A percentile compares a stretch with the other conserved stretches of the same genome.
phyloP scores from a whole-genome alignment of 352 stramenopile species.

The Aphanomyces invadans region DNA sequence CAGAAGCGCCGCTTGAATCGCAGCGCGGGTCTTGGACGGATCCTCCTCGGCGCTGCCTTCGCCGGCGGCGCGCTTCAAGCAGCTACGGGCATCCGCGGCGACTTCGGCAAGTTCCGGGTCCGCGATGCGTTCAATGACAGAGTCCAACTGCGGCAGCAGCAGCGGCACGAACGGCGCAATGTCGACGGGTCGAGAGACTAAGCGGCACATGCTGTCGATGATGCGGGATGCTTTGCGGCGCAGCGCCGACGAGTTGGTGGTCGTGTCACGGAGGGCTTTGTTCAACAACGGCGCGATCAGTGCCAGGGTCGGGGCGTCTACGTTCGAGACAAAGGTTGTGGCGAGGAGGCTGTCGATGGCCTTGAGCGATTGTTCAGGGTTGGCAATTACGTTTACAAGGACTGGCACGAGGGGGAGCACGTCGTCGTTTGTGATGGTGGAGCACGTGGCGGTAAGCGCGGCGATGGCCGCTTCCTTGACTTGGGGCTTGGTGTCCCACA shows the following conservation, averaged over 20 bases:
- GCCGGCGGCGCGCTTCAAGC: slow-evolving; percentile 49
- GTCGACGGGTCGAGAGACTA: slow-evolving; percentile 79
- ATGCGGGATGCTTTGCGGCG: slow-evolving; percentile 89
- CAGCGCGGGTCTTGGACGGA: slow-evolving; percentile 46
- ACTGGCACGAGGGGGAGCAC: slow-evolving; percentile 81
- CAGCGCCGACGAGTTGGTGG: slow-evolving; percentile 85
- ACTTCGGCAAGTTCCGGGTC: slow-evolving; percentile 86
- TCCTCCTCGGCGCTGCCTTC: slow-evolving; percentile 45
- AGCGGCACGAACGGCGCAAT: slow-evolving; percentile 89
- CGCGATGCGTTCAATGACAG: slow-evolving; percentile 85
- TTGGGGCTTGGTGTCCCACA: slow-evolving; percentile 93
- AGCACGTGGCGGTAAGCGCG: slow-evolving; percentile 74
- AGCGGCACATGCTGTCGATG: slow-evolving; percentile 90
- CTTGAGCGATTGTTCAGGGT: slow-evolving; percentile 86
- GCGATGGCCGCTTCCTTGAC: slow-evolving; percentile 73
- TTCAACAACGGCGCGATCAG: slow-evolving; percentile 87
- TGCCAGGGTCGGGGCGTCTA: slow-evolving; percentile 85
- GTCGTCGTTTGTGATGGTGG: slow-evolving; percentile 88
- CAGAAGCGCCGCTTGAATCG: slow-evolving; percentile 40
- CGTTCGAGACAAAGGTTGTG: slow-evolving; percentile 89
- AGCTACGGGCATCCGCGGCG: slow-evolving; percentile 47
- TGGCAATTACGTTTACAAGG: slow-evolving; percentile 87
- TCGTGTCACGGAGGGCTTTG: slow-evolving; percentile 86
- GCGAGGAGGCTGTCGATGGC: slow-evolving; percentile 85
- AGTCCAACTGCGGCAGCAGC: slow-evolving; percentile 88